Base-by-base conservation (phyloP, 495 filamentous ascomycete genomes). In the Aspergillus sparsus region DNA sequence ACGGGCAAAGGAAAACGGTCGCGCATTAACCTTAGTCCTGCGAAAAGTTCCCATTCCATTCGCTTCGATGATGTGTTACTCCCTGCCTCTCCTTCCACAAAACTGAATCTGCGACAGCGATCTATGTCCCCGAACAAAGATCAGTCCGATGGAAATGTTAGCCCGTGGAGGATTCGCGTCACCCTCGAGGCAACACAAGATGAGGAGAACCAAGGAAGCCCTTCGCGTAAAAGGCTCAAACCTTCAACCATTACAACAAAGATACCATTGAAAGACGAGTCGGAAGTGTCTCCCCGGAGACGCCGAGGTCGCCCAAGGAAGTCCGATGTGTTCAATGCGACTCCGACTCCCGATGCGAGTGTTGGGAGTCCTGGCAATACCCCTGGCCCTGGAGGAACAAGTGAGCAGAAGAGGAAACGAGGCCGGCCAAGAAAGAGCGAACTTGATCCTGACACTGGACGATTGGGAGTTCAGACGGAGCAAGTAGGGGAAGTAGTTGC, bases 101-200 rank as follows among this genome's bases (percentile, higher is more conserved):
- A 77, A 46, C 37, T 74, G 7, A 68, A 71, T 58, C 68, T 72
- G 49, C 65, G 61, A 21, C 73, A 73, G 35, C 55, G 66, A 37
- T 71, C 72, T 10, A 50, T 71, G 32, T 79, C 77, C 3, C 77
- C 76, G 11, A 68, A 74, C 10, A 79, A 77, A 31, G 55, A 61
- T 7, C 68, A 65, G 42, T 58, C 69, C 37, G 68, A 79, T 10
- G 73, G 73, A 16, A 72, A 75, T 63, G 62, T 71, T 8, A 83
- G 79, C 58, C 83, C 83, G 44, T 86, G 83, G 83, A 78, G 80
- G 58, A 83, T 86, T 56, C 75, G 81, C 18, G 76, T 86, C 49
- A 83, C 82, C 4, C 75, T 86, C 32, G 79, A 86, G 71, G 83
- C 83, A 10, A 82, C 83, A 57, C 81, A 80, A 53, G 75, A 82